These are phyloP conservation scores for Eucalyptus virginea DNA, from an alignment of 345 rosid genomes.

Conservation along the genomic window DNA sequence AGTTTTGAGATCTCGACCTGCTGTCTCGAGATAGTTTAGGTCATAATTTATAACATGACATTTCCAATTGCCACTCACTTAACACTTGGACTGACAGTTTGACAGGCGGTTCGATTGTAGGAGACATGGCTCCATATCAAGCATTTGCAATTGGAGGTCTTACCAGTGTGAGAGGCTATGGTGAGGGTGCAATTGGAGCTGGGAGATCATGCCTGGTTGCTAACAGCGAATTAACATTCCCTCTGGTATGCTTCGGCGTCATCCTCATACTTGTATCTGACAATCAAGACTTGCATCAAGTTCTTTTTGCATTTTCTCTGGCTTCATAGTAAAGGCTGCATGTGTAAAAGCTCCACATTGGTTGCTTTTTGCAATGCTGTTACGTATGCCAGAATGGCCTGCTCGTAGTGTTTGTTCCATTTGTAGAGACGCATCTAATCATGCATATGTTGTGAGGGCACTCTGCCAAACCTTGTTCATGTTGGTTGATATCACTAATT, in stretches of 20 bases:
- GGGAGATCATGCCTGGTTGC: conserved; percentile 90
- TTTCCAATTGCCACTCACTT: conserved; percentile 5
- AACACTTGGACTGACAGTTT: conserved; percentile 39
- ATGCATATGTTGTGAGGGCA: background rate
- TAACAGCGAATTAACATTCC: conserved; percentile 66
- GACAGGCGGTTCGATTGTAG: conserved; percentile 96
- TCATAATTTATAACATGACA: background rate
- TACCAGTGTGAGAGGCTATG: conserved; percentile 86
- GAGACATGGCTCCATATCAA: conserved; percentile 99
- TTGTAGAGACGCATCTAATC: background rate
- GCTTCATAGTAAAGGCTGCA: background rate
- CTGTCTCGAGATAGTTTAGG: background rate
- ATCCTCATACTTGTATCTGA: background rate
- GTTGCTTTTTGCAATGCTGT: background rate
- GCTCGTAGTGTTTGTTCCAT: background rate
- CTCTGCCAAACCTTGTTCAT: background rate
- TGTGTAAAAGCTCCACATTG: background rate
- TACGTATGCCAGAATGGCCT: background rate
- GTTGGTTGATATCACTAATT: background rate
- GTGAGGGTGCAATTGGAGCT: conserved; percentile 92
- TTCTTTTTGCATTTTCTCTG: background rate
- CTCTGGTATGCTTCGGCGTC: conserved; percentile 50
- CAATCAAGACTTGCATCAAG: background rate
- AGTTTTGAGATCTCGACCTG: background rate
- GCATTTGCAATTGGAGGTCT: conserved; percentile 93